A percentile compares a stretch with the other conserved stretches of the same genome.
Conservation (phyloP, 495 filamentous ascomycete genomes). For the Pyrenula massariospora region DNA sequence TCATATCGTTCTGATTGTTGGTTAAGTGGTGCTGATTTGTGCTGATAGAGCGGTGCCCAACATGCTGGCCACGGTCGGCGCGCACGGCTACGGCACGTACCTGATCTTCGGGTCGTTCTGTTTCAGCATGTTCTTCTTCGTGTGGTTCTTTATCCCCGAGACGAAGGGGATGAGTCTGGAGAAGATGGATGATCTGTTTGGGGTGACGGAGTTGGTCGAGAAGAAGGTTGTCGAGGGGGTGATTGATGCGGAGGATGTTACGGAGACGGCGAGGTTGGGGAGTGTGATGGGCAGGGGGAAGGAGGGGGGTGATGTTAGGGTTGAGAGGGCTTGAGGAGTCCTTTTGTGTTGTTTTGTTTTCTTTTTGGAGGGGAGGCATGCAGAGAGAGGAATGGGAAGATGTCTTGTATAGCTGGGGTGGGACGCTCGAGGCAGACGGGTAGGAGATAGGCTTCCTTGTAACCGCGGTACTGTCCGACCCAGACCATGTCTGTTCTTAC, state of each 20-base stretch:
- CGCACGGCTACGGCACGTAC: constrained; percentile 44
- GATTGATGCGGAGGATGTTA: neutral
- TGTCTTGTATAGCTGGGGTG: no score
- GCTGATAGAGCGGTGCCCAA: constrained; percentile 27
- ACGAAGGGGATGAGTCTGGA: constrained; percentile 50
- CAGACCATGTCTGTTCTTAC: no score
- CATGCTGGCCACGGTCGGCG: constrained; percentile 44
- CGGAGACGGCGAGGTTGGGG: neutral
- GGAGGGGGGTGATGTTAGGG: neutral
- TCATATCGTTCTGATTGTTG: no score
- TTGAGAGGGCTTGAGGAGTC: neutral
- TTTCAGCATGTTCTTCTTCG: constrained; percentile 53
- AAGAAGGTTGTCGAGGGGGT: neutral
- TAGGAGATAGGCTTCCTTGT: no score
- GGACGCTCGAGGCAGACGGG: no score
- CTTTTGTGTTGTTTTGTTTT: no score
- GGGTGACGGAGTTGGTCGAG: constrained; percentile 12
- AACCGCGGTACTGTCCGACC: no score
- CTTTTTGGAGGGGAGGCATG: no score
- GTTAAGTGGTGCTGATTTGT: no score
- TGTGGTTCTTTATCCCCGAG: constrained; percentile 63
- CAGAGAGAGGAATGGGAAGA: no score
- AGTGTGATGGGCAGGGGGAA: neutral
- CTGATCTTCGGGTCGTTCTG: constrained; percentile 44
- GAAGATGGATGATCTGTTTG: constrained; percentile 41